Base-by-base conservation (phyloP, 306 rosid species). In the Leucaena leucocephala region DNA sequence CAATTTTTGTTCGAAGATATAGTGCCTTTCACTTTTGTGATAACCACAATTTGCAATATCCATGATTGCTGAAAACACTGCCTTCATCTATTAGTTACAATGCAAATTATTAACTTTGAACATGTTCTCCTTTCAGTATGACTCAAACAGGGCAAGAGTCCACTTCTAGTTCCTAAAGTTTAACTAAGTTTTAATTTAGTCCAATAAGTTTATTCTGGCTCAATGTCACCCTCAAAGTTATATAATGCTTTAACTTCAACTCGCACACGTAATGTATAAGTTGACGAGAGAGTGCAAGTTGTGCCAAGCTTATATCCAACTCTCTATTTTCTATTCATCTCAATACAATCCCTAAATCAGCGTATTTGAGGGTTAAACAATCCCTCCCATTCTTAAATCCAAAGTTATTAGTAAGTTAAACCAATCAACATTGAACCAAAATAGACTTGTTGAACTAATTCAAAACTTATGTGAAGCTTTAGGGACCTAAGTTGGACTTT, bases 61-160 rank as follows among this genome's bases (percentile, higher is more conserved):
- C 42, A 7, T 64, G 69, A 9, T 68, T 67, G 38, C 73, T 22
- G 21, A 43, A 15, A 66, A 43, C 54, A 21, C 34, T 27, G 27
- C 27, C 27, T 68, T 68, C 50, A 40, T 22, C 42, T 40, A 7
- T 44, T 44, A 5, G 73, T 2, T 68, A 43, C 55, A 21, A 22
- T 68, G 33, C 57, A 63, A 49, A 8, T 76, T 35, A 78, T 58
- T 49, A 76, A 79, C 65, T 67, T 19, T 65, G 21, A 71, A 75
- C 46, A 19, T n/a, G 17, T 35, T 61, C 27, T 39, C 27, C 43
- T 33, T 54, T 74, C 39, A 21, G 7, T 43, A 1, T 52, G 21
- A 59, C 61, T 78, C 42, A 40, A 6, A 61, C 10, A 61, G 67
- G 67, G 67, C 42, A 61, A 61, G 40, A 61, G 67, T 33, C 42